Conservation (phyloP, 139 green algal species). For the Chlorella sp. region DNA sequence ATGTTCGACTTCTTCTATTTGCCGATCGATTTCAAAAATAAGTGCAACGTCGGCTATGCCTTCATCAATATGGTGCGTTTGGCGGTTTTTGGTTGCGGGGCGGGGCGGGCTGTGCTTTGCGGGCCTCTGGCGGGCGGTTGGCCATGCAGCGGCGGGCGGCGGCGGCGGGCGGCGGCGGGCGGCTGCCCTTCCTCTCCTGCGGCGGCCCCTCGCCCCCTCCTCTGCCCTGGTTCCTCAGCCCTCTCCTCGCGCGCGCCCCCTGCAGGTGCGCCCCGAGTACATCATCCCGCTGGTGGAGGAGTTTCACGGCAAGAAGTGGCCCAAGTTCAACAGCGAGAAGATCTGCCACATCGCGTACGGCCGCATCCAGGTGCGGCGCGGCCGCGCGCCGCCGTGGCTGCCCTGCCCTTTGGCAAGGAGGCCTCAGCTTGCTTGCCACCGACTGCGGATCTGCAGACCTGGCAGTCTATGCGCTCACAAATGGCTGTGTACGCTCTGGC, state of each 20-base stretch:
- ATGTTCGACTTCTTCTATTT: conserved; percentile 89
- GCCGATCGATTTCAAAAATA: conserved; percentile 99
- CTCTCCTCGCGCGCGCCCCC: neutral
- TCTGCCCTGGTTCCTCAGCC: neutral
- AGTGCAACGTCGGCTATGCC: conserved; percentile 99
- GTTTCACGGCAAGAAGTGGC: conserved; percentile 96
- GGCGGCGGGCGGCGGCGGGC: neutral
- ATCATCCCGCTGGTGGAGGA: conserved; percentile 88
- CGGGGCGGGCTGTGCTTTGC: neutral
- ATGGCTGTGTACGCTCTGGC: neutral
- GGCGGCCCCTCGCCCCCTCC: neutral
- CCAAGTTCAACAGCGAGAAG: conserved; percentile 98
- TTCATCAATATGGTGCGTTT: conserved; percentile 97
- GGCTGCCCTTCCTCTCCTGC: neutral
- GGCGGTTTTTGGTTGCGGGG: neutral
- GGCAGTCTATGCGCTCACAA: no score
- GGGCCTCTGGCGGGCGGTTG: neutral
- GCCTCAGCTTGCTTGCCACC: no score
- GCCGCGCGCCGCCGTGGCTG: no score
- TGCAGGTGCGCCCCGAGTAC: conserved; percentile 62
- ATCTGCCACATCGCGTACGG: conserved; percentile 95
- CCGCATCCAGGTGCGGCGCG: conserved; percentile 81
- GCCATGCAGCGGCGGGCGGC: neutral
- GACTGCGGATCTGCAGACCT: no score
- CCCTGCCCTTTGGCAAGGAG: no score